Evolutionary conservation across 2,329 filamentous ascomycete genomes (phyloP).

Genomic region (Penicillium italicum): DNA sequence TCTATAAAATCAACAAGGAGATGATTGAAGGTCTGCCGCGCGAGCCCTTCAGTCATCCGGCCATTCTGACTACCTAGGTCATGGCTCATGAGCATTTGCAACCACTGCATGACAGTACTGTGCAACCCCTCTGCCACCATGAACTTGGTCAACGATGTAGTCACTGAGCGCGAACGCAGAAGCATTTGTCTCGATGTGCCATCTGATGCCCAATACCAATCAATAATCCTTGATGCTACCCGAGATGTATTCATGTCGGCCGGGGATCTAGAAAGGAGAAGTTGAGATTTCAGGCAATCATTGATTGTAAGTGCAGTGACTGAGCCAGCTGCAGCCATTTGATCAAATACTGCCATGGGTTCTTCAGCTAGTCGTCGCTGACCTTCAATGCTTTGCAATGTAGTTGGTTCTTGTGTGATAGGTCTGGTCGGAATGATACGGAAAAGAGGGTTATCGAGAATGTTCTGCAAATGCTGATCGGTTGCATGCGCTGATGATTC

Average conservation of each 20-base stretch:
- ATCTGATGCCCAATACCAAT: constrained; percentile 43
- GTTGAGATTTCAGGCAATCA: constrained; percentile 34
- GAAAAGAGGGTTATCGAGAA: constrained; percentile 44
- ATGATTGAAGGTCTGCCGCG: constrained; percentile 22
- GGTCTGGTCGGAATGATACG: constrained; percentile 33
- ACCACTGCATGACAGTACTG: constrained; percentile 34
- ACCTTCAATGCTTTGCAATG: constrained; percentile 12
- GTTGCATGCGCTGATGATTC: constrained; percentile 33
- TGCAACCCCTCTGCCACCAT: constrained; percentile 40
- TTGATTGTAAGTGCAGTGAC: constrained; percentile 26
- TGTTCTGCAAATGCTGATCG: constrained; percentile 38
- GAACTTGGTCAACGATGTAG: constrained; percentile 35
- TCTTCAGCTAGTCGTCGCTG: constrained; percentile 27
- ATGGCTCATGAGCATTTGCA: constrained; percentile 28
- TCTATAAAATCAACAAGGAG: constrained; percentile 33
- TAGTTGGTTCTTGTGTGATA: constrained; percentile 12
- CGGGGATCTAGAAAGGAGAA: constrained; percentile 27
- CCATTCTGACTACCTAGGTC: constrained; percentile 28
- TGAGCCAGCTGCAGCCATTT: constrained; percentile 38
- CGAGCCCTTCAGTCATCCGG: constrained; percentile 21
- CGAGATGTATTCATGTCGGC: constrained; percentile 34
- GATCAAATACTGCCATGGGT: constrained; percentile 38
- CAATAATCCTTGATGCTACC: constrained; percentile 34
- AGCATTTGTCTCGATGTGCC: constrained; percentile 27
- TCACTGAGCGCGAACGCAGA: constrained; percentile 27